phyloP scores from a whole-genome alignment of 148 eudicot genomes.

The Pouteria glomerata region DNA sequence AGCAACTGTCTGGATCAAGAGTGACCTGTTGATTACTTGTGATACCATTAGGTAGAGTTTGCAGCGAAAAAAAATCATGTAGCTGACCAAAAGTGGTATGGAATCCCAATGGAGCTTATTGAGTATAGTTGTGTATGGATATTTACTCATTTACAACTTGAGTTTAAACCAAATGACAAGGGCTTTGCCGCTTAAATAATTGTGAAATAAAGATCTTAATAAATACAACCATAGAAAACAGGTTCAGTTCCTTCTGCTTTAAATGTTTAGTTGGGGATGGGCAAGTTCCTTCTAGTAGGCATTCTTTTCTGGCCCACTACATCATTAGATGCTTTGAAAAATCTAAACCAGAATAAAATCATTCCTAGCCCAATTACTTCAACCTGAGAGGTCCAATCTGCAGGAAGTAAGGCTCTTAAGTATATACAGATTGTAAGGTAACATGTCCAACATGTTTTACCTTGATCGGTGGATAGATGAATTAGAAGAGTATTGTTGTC shows the following conservation, averaged over 20 bases:
- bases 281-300: background rate
- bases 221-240: background rate
- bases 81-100: too few relatives aligned
- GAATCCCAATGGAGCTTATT: too few relatives aligned
- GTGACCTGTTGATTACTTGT: background rate
- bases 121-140: too few relatives aligned
- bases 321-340: background rate
- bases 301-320: background rate
- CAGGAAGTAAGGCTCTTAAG: background rate
- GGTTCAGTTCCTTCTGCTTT: background rate
- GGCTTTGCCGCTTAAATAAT: too few relatives aligned
- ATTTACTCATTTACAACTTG: too few relatives aligned
- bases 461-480: conserved; percentile 98
- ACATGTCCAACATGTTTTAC: conserved; percentile 22
- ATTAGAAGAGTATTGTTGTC: conserved; percentile 52
- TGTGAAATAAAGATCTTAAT: background rate
- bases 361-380: background rate
- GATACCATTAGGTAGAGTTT: too few relatives aligned
- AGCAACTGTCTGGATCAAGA: too few relatives aligned
- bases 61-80: too few relatives aligned
- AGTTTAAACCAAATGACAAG: too few relatives aligned
- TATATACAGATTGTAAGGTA: background rate
- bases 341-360: background rate
- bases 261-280: background rate
- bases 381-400: background rate